Conservation (phyloP, 768 basidiomycete species). For the Tulasnella sp. region DNA sequence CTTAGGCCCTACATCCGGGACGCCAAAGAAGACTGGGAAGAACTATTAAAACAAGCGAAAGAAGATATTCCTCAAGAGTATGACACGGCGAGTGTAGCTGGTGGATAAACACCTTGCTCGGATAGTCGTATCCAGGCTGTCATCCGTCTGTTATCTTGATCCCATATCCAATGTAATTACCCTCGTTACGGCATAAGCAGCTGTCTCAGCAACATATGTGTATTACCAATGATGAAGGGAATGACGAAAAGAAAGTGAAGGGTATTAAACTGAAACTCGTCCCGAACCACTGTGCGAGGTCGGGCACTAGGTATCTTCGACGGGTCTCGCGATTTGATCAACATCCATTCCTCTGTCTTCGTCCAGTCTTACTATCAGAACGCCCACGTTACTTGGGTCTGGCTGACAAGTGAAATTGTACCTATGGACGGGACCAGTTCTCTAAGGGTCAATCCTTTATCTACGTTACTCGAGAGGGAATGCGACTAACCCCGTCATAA, state of each 20-base stretch:
- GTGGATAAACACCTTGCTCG: background rate
- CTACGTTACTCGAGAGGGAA: background rate
- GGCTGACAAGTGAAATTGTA: constrained; percentile 40
- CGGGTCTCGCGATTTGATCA: constrained; percentile 5
- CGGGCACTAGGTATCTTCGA: background rate
- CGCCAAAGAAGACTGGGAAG: background rate
- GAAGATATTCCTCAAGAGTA: background rate
- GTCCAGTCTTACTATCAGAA: constrained; percentile 41
- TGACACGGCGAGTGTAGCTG: background rate
- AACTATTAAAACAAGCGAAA: background rate
- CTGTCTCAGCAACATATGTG: too few relatives aligned
- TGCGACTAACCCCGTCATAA: constrained; percentile 37
- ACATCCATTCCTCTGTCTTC: constrained; percentile 28
- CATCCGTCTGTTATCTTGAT: too few relatives aligned
- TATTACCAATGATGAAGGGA: background rate
- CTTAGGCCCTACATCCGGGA: background rate
- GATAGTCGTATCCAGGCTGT: too few relatives aligned
- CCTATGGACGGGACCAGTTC: constrained; percentile 27
- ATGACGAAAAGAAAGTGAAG: background rate
- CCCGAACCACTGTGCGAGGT: background rate
- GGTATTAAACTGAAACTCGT: background rate
- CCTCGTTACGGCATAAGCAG: too few relatives aligned
- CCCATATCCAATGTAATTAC: too few relatives aligned
- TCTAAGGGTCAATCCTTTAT: background rate
- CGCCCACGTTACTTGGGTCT: constrained; percentile 43